Base-by-base conservation (phyloP, 1,139 yeast genomes). In the Candida tetrigidarum region DNA sequence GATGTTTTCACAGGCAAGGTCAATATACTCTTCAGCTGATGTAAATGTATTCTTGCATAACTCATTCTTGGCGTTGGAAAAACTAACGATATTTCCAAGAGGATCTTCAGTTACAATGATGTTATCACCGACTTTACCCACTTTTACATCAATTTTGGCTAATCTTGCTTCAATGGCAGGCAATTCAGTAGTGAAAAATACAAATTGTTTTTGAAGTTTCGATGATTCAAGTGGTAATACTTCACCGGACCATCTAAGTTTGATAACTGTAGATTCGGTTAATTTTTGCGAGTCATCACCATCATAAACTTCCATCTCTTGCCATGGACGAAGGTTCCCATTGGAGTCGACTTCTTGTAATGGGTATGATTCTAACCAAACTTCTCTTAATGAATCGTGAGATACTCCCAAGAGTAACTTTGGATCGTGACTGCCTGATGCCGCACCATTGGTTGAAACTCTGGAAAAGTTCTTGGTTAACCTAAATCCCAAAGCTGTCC, bases 291-390 rank as follows among this genome's bases (percentile, higher is more conserved):
- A 59, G 34, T 55, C 43, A 51, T 74, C 78, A 15, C 84, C 88
- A 46, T 82, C 78, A 58, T 80, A 80, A 38, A 79, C 68, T 38
- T 67, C 62, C 48, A 74, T 62, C 54, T 83, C 86, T 55, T 82
- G 86, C 66, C 81, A 70, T 12, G 90, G 90, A 35, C 74, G 67
- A 49, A 80, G 60, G 55, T 69, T 64, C 1, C 83, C 84, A 38
- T 67, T 58, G 16, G 57, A 60, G 53, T 76, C 80, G 19, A 67
- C 47, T 53, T 77, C 76, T 43, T 81, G 78, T 39, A 84, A 67
- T 19, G 88, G 88, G 62, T 83, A 84, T 19, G 83, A 69, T 57
- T 85, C 87, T 39, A 86, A 60, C 93, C 95, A 86, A 36, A 80
- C 65, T 63, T 86, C 95, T 52, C 74, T 76, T 43, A 83, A 57